Conservation (phyloP, 176 grass and related monocot species). For the Oryza officinalis region DNA sequence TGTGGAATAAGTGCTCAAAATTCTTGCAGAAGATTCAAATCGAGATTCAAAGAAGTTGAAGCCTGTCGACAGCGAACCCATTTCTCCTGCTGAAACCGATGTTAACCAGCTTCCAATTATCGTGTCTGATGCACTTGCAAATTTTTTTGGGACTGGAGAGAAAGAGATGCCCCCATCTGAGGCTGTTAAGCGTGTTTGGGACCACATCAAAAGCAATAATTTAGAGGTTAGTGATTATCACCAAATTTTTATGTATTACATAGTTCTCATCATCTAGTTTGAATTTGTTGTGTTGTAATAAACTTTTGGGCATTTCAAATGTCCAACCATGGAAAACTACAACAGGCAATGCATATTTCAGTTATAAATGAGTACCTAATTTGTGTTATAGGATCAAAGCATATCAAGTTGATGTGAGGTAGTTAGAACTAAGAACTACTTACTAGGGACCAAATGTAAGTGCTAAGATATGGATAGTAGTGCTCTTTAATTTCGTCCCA, state of each 20-base stretch:
- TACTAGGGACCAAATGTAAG: constrained; percentile 15
- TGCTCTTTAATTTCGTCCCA: background rate
- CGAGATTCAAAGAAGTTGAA: constrained; percentile 72
- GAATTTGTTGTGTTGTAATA: background rate
- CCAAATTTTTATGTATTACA: constrained; percentile 20
- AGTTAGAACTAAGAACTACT: background rate
- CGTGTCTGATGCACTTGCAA: constrained; percentile 78
- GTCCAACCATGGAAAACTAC: constrained; percentile 13
- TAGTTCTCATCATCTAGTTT: background rate
- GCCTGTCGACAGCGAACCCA: constrained; percentile 37
- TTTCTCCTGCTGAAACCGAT: constrained; percentile 51
- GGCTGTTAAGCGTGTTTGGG: constrained; percentile 81
- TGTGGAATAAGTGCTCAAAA: constrained; percentile 27
- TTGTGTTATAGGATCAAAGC: background rate
- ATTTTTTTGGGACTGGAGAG: constrained; percentile 83
- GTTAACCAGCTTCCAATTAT: constrained; percentile 48
- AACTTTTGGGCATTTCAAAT: constrained; percentile 5
- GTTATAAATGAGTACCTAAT: constrained; percentile 1
- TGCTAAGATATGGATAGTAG: background rate
- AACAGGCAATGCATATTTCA: background rate
- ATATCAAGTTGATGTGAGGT: background rate
- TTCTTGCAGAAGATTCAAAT: constrained; percentile 68
- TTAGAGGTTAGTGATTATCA: constrained; percentile 74
- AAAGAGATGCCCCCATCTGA: constrained; percentile 79
- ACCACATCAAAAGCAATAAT: constrained; percentile 90